phyloP scores from a whole-genome alignment of 148 eudicot genomes.

The Nepenthes gracilis region DNA sequence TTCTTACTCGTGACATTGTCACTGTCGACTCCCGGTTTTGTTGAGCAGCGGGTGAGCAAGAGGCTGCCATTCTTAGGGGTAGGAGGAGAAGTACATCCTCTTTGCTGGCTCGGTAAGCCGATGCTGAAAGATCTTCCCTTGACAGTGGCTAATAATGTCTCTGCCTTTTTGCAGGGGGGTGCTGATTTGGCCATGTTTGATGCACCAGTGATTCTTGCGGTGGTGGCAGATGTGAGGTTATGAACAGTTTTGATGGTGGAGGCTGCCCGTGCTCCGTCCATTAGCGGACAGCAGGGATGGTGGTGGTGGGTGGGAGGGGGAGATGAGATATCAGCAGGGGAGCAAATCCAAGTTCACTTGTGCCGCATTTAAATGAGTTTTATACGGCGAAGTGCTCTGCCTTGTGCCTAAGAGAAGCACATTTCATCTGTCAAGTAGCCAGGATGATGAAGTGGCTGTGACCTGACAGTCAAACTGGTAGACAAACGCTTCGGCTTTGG shows the following conservation, averaged over 20 bases:
- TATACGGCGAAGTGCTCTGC: no score
- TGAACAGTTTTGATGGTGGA: not conserved
- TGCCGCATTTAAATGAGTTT: no score
- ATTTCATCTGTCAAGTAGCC: no score
- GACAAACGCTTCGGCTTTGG: no score
- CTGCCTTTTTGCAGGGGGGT: not conserved
- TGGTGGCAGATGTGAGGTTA: not conserved
- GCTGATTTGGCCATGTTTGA: constrained; percentile 1
- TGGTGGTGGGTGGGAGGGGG: no score
- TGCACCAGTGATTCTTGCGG: not conserved
- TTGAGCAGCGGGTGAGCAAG: constrained; percentile 4
- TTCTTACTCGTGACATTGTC: constrained; percentile 8
- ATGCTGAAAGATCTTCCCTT: not conserved
- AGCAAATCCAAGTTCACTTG: no score
- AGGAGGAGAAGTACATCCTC: not conserved
- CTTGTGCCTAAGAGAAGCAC: no score
- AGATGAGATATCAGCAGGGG: no score
- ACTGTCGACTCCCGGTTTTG: constrained; percentile 9
- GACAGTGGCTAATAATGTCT: not conserved
- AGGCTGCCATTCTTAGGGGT: not conserved
- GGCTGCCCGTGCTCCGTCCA: constrained; percentile 7
- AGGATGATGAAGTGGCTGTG: no score
- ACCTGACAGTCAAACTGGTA: no score
- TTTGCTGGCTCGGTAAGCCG: constrained; percentile 3
- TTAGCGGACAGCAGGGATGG: not conserved